Evolutionary conservation across 345 rosid genomes (phyloP), one percentile per base, ranked within the genome.

Genomic region (Geranium brycei): DNA sequence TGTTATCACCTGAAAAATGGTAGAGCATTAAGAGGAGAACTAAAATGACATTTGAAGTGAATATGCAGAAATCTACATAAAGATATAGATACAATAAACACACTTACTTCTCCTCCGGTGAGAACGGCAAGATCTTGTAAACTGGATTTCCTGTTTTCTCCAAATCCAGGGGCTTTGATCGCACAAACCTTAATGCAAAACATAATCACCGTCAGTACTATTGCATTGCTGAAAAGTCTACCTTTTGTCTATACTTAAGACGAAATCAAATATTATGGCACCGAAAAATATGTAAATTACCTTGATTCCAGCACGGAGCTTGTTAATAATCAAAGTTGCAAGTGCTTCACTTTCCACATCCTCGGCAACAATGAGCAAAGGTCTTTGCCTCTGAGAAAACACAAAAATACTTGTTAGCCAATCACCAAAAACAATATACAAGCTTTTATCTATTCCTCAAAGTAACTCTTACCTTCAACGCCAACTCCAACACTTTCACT

Each of bases 251-350:
- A 35, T 7, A 35, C 3, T 35, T 35, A 3, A 35, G 3, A 35
- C 1, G 41, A 35, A 35, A 4, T 4, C 41, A 35, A 7, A n/a
- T n/a, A n/a, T n/a, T n/a, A n/a, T n/a, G n/a, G n/a, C n/a, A n/a
- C n/a, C n/a, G n/a, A 35, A 35, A 7, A 35, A 35, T 35, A 4
- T 7, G 14, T 8, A 47, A 47, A 47, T 8, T 47, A 47, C 98
- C 99, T 93, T 93, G 70, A 93, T 79, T 70, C 96, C 97, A 68
- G 95, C 99, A 19, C 97, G 97, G 66, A 91, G 95, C 76, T 91
- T 93, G 69, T 93, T 93, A 59, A 91, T 70, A 71, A 95, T 81
- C 38, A 95, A 86, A 18, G 90, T 83, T 8, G 96, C 95, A 59
- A 91, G 72, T 38, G 97, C 96, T 59, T 91, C 97, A 1, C 97